Percentiles rank a stretch among this genome's conserved stretches.
Evolutionary conservation across 495 filamentous ascomycete genomes (phyloP).

Genomic region (Podospora conica): DNA sequence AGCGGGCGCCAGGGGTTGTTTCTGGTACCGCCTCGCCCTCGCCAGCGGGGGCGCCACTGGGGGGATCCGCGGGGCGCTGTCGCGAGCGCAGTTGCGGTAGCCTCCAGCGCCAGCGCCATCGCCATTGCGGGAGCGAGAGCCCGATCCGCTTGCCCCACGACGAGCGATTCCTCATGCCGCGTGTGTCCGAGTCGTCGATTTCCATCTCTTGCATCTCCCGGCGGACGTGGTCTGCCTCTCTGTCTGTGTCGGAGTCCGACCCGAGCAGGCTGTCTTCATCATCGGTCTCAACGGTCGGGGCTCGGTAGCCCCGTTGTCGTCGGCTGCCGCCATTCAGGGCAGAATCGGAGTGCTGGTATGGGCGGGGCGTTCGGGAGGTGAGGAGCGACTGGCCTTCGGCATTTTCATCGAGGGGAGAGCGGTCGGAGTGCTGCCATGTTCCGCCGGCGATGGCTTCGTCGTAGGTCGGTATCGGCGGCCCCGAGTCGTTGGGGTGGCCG

Average conservation of each 20-base stretch:
- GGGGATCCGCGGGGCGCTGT: conserved; percentile 22
- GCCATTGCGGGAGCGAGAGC: conserved; percentile 40
- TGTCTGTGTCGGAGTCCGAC: conserved; percentile 35
- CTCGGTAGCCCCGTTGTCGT: conserved; percentile 53
- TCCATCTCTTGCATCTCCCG: conserved; percentile 88
- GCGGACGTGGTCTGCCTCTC: conserved; percentile 54
- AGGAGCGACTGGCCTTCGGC: conserved; percentile 56
- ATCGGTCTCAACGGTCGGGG: conserved; percentile 67
- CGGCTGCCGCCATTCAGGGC: conserved; percentile 30
- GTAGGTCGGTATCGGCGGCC: conserved; percentile 85
- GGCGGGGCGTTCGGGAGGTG: conserved; percentile 27
- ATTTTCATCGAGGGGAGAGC: conserved; percentile 32
- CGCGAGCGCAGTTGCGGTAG: conserved; percentile 40
- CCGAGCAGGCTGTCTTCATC: conserved; percentile 38
- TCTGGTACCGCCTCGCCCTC: conserved; percentile 6
- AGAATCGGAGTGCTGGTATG: conserved; percentile 23
- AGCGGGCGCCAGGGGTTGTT: conserved; percentile 9
- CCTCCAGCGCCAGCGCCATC: conserved; percentile 42
- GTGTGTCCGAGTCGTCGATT: conserved; percentile 62
- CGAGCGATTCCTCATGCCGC: conserved; percentile 28
- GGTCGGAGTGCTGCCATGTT: conserved; percentile 11
- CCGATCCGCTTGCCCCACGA: conserved; percentile 49
- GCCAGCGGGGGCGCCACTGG: conserved; percentile 1
- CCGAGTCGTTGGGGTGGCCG: conserved; percentile 49
- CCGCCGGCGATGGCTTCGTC: conserved; percentile 69